Conservation (phyloP, 2,329 filamentous ascomycete species). For the Periconia sp. region DNA sequence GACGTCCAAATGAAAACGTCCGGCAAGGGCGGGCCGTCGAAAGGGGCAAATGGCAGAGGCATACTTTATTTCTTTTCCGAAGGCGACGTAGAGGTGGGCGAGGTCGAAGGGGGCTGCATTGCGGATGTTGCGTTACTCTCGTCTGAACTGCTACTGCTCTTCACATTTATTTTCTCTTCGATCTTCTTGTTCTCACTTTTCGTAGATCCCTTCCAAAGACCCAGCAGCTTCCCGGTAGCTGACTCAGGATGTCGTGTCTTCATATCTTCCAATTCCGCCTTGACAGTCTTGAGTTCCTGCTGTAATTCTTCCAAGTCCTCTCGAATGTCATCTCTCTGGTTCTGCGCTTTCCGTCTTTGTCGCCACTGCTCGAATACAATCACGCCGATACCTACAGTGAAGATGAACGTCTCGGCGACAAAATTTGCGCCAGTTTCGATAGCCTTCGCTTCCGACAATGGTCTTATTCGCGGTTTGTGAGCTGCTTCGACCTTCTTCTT, state of each 20-base stretch:
- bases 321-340: conserved; percentile 64
- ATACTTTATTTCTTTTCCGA: not conserved
- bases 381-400: conserved; percentile 66
- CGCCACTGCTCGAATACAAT: conserved; percentile 69
- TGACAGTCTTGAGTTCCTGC: conserved; percentile 47
- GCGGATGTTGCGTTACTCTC: conserved; percentile 7
- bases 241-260: conserved; percentile 43
- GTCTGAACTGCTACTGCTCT: conserved; percentile 13
- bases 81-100: not conserved
- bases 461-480: conserved; percentile 62
- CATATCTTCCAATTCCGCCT: conserved; percentile 49
- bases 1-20: too few relatives aligned
- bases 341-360: conserved; percentile 65
- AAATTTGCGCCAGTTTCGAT: conserved; percentile 74
- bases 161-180: conserved; percentile 26
- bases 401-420: conserved; percentile 71
- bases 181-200: conserved; percentile 27
- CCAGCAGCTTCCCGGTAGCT: conserved; percentile 30
- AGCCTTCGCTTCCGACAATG: conserved; percentile 69
- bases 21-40: too few relatives aligned
- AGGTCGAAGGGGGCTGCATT: conserved; percentile 2
- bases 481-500: conserved; percentile 48
- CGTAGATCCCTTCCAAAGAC: conserved; percentile 37
- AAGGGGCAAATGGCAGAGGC: not conserved
- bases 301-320: conserved; percentile 66